Conservation (phyloP, 768 basidiomycete genomes). For the Polyporus arcularius region DNA sequence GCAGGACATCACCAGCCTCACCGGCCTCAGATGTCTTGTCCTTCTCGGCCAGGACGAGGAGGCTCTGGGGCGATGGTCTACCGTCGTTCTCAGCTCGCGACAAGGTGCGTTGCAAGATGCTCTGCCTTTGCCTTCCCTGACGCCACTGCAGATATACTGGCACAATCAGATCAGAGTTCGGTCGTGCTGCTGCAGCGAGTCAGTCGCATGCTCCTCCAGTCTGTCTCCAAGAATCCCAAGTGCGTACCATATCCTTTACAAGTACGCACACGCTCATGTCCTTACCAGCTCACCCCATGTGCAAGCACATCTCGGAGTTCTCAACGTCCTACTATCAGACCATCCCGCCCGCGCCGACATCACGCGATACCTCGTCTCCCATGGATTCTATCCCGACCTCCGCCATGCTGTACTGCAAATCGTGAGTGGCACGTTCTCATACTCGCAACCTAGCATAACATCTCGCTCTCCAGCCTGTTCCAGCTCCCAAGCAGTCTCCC, state of each 20-base stretch:
- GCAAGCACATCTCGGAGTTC: slow-evolving; percentile 47
- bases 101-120: slow-evolving; percentile 27
- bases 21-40: slow-evolving; percentile 64
- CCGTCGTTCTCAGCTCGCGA: slow-evolving; percentile 31
- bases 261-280: background rate
- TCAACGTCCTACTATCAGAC: slow-evolving; percentile 48
- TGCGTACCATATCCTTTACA: slow-evolving; percentile 34
- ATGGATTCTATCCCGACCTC: slow-evolving; percentile 48
- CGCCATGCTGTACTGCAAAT: slow-evolving; percentile 45
- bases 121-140: background rate
- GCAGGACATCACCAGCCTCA: slow-evolving; percentile 51
- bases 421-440: slow-evolving; percentile 41
- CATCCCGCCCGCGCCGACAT: slow-evolving; percentile 32
- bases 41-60: slow-evolving; percentile 56
- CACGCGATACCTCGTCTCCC: slow-evolving; percentile 46
- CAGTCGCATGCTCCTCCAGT: slow-evolving; percentile 50
- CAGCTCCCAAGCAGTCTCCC: slow-evolving; percentile 54
- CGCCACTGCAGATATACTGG: slow-evolving; percentile 17
- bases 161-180: slow-evolving; percentile 47
- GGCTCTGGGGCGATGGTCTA: slow-evolving; percentile 49
- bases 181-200: slow-evolving; percentile 57
- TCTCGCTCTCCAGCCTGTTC: slow-evolving; percentile 45
- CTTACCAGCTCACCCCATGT: slow-evolving; percentile 55
- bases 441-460: background rate
- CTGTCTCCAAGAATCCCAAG: slow-evolving; percentile 51